phyloP scores from a whole-genome alignment of 441 rosid species.

The Isatis lusitanica region DNA sequence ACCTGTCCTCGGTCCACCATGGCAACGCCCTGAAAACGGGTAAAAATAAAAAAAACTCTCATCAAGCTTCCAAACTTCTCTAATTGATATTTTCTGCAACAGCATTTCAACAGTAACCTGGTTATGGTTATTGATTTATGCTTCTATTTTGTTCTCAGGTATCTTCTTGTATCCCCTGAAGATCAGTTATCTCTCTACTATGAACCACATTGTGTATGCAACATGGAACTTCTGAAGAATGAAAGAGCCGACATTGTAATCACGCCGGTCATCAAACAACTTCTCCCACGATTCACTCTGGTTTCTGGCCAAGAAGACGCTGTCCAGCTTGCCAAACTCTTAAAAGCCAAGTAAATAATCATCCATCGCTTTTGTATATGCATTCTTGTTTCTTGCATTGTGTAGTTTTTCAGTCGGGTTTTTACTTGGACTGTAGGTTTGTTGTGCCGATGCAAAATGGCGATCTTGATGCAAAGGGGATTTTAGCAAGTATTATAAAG shows the following conservation, averaged over 20 bases:
- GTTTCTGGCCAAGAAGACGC: slow-evolving; percentile 98
- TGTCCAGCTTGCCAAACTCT: slow-evolving; percentile 70
- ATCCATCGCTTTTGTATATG: neutral
- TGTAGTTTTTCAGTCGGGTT: neutral
- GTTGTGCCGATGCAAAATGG: slow-evolving; percentile 85
- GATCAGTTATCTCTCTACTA: slow-evolving; percentile 71
- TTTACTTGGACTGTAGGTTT: slow-evolving; percentile 42
- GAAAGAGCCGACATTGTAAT: slow-evolving; percentile 79
- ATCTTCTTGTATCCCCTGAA: slow-evolving; percentile 55
- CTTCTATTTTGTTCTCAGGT: slow-evolving; percentile 43
- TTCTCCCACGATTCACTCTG: slow-evolving; percentile 79
- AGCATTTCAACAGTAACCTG: neutral
- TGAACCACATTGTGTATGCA: slow-evolving; percentile 84
- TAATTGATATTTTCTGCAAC: neutral
- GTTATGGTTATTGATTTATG: neutral
- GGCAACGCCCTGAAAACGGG: slow-evolving; percentile 98
- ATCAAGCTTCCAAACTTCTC: neutral
- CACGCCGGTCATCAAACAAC: slow-evolving; percentile 90
- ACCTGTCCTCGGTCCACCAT: slow-evolving; percentile 93
- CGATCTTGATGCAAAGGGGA: slow-evolving; percentile 76
- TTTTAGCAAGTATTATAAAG: slow-evolving; percentile 56
- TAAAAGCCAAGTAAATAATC: slow-evolving; percentile 61
- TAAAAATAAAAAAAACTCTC: slow-evolving; percentile 23
- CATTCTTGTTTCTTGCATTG: neutral
- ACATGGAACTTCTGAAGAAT: slow-evolving; percentile 52